Percentiles rank a stretch among this genome's conserved stretches.
These are phyloP conservation scores for Saccharomyces jurei DNA, from an alignment of 805 yeast species.

Conservation along the genomic window DNA sequence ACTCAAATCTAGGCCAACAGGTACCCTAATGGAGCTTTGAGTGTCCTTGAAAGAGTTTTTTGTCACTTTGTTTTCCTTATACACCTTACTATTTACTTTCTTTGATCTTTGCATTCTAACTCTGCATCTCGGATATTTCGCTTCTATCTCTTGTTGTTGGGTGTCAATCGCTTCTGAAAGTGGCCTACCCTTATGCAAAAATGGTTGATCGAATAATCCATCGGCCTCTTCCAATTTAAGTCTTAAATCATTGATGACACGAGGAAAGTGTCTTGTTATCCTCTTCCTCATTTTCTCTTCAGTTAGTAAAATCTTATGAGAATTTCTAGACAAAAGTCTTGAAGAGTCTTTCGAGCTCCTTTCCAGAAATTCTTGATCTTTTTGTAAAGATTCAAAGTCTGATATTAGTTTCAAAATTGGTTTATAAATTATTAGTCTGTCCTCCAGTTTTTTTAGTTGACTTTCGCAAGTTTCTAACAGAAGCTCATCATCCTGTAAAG, in stretches of 20 bases:
- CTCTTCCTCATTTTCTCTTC: conserved; percentile 74
- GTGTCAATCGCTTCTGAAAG: conserved; percentile 22
- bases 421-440: conserved; percentile 41
- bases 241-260: conserved; percentile 45
- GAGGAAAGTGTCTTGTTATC: conserved; percentile 62
- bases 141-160: conserved; percentile 28
- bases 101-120: conserved; percentile 7
- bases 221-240: conserved; percentile 43
- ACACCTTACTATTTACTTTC: background rate
- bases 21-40: background rate
- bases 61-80: background rate
- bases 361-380: conserved; percentile 54
- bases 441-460: conserved; percentile 47
- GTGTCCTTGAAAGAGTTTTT: background rate
- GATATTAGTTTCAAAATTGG: conserved; percentile 51
- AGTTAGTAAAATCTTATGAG: conserved; percentile 66
- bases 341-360: conserved; percentile 74
- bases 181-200: conserved; percentile 23
- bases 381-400: conserved; percentile 45
- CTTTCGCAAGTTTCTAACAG: conserved; percentile 55
- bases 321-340: conserved; percentile 63
- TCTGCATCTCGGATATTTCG: conserved; percentile 29
- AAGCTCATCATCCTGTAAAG: conserved; percentile 45
- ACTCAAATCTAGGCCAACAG: background rate
- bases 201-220: conserved; percentile 31